Conservation (phyloP, 192 early-diverging fungal genomes). For the Entomortierella parvispora region DNA sequence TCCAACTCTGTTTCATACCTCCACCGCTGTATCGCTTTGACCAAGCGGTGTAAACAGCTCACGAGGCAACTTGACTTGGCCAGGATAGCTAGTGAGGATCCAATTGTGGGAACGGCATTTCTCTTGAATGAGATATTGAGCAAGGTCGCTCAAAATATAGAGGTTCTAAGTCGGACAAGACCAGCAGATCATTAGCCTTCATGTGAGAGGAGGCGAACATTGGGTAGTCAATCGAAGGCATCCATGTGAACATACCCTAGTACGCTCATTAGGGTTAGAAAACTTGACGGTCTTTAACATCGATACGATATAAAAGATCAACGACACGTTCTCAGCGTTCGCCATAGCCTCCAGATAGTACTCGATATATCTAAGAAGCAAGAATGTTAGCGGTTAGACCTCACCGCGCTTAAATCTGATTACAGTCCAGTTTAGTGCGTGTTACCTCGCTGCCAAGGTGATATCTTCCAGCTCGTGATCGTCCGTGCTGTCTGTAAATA, state of each 20-base stretch:
- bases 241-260: conserved; percentile 53
- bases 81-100: conserved; percentile 84
- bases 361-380: conserved; percentile 73
- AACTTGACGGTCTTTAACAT: conserved; percentile 84
- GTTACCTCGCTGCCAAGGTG: conserved; percentile 32
- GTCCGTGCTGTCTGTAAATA: conserved; percentile 20
- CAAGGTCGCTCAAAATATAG: conserved; percentile 86
- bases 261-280: conserved; percentile 53
- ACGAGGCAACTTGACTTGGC: conserved; percentile 68
- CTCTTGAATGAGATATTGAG: conserved; percentile 82
- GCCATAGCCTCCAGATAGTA: conserved; percentile 86
- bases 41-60: conserved; percentile 72
- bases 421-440: too few relatives aligned
- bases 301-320: conserved; percentile 77
- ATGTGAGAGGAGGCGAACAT: not conserved
- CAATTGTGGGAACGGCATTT: conserved; percentile 79
- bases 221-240: conserved; percentile 5
- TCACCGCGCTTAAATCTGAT: too few relatives aligned
- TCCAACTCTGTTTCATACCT: conserved; percentile 49
- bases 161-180: conserved; percentile 60
- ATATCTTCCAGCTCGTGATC: conserved; percentile 30
- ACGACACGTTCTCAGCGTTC: conserved; percentile 83
- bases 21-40: conserved; percentile 36
- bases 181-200: not conserved
- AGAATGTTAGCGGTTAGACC: too few relatives aligned